Conservation (phyloP, 305 asterid genomes). For the Fraxinus greggii region DNA sequence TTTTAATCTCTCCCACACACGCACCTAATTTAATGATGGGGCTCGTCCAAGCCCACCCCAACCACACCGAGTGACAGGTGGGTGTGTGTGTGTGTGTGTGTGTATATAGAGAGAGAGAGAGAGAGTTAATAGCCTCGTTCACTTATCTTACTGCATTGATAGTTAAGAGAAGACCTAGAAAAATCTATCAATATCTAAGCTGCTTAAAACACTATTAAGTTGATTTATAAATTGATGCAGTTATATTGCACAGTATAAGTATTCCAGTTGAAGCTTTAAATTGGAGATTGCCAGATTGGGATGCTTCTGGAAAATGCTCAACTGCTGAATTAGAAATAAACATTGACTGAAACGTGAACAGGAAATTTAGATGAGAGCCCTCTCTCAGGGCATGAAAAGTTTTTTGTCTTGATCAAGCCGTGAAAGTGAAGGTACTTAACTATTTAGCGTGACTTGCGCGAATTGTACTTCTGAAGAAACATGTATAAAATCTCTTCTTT, state of each 20-base stretch:
- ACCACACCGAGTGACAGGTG: background rate
- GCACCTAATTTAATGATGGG: background rate
- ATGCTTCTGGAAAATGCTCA: background rate
- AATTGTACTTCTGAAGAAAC: background rate
- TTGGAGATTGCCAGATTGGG: background rate
- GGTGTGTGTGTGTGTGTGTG: no score
- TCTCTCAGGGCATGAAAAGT: background rate
- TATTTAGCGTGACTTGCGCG: background rate
- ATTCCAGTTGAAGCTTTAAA: background rate
- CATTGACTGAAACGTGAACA: background rate
- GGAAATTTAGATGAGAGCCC: background rate
- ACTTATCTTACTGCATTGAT: background rate
- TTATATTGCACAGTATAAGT: background rate
- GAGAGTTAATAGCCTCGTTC: background rate
- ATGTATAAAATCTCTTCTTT: background rate
- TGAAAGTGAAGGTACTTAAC: background rate
- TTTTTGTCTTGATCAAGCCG: background rate
- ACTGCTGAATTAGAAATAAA: background rate
- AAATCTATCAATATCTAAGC: background rate
- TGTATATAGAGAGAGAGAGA: background rate
- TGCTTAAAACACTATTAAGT: background rate
- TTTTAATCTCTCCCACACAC: no score
- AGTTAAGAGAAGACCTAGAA: background rate
- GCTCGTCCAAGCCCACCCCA: background rate
- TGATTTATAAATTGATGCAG: background rate